Conservation (phyloP, 768 basidiomycete genomes). For the Panellus pusillus region DNA sequence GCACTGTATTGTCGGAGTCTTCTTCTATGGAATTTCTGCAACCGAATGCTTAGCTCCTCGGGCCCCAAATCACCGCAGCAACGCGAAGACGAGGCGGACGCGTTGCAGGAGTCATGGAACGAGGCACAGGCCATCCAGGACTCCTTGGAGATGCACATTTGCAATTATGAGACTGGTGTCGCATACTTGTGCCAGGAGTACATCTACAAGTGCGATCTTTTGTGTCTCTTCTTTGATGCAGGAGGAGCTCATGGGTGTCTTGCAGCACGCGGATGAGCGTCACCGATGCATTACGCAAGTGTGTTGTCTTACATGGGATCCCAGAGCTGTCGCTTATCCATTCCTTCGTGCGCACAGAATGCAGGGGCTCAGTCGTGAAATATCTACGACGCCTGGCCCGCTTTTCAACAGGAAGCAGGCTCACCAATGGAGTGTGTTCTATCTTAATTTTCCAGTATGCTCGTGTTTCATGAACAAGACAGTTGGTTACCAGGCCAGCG, state of each 20-base stretch:
- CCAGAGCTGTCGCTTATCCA: conserved; percentile 18
- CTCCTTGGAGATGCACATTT: conserved; percentile 63
- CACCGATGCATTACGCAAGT: conserved; percentile 66
- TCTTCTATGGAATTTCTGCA: conserved; percentile 77
- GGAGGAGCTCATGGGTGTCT: conserved; percentile 16
- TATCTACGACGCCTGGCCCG: conserved; percentile 37
- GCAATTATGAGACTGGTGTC: conserved; percentile 68
- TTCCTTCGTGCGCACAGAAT: conserved; percentile 35
- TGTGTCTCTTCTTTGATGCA: conserved; percentile 2
- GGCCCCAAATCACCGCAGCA: conserved; percentile 25
- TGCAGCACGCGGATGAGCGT: conserved; percentile 65
- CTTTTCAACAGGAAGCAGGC: conserved; percentile 71
- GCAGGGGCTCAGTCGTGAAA: conserved; percentile 49
- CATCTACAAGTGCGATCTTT: conserved; percentile 64
- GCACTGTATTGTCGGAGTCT: conserved; percentile 80
- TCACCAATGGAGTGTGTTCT: conserved; percentile 74
- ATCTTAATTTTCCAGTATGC: background rate
- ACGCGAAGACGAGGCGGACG: conserved; percentile 56
- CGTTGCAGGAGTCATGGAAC: conserved; percentile 61
- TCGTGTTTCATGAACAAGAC: background rate
- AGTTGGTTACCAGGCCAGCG: conserved; percentile 71
- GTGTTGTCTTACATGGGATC: conserved; percentile 26
- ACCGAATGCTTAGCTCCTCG: conserved; percentile 45
- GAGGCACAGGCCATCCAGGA: conserved; percentile 70
- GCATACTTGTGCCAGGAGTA: conserved; percentile 70